Base-by-base conservation (phyloP, 1,139 yeast species). In the Yamadazyma triangularis region DNA sequence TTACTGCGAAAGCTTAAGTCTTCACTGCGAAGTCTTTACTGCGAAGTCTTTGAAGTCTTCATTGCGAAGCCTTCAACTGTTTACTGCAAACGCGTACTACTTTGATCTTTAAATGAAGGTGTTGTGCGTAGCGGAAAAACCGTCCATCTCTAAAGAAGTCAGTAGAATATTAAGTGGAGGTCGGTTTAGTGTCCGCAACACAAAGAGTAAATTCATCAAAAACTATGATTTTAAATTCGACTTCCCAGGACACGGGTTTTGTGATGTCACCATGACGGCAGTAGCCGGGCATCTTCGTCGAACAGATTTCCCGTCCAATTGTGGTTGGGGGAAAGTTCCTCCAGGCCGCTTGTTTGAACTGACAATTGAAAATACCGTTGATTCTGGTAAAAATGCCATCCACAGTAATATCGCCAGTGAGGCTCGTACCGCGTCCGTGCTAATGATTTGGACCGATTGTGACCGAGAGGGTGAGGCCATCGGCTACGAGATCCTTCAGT, bases 401-500 rank as follows among this genome's bases (percentile, higher is more conserved):
- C 46, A 41, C 27, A 33, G 29, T 11, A 91, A 91, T 50, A 86
- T 93, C 28, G 56, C 71, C 23, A 56, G 56, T 4, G 89, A 88
- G 49, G 86, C 91, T 3, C 53, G 79, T 23, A 50, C 46, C 19
- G 74, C 85, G 4, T 71, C 77, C 30, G 63, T 65, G 29, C 60
- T 93, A 39, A 85, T 86, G 83, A 87, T 93, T 8, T 93, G 98
- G 98, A 93, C 98, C 2, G 99, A 93, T 68, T 91, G 97, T 58
- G 99, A 93, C 64, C 68, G 98, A 25, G 99, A 93, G 51, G 99
- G 99, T 1, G 99, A 93, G 55, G 83, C 81, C 51, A 93, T 93
- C 38, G 99, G 98, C 0, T 78, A 74, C 64, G 97, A 91, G 50
- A 76, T 93, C 15, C 68, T 73, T 29, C 69, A 75, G 34, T 82